Base-by-base conservation (phyloP, 2,329 filamentous ascomycete genomes). In the Fusarium aywerte region DNA sequence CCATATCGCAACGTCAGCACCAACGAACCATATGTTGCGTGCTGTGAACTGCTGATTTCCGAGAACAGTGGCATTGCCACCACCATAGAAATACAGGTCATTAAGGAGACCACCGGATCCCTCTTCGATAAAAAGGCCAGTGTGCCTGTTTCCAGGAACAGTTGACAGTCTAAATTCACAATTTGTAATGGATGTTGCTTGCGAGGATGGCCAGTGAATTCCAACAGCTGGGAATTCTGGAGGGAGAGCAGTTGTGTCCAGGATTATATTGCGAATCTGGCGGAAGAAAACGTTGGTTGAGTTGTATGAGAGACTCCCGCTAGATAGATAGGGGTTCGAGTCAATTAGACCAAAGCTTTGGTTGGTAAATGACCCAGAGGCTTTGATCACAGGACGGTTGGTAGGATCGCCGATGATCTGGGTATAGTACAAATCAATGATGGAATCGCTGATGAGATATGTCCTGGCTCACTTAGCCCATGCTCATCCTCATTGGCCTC, bases 401-500 rank as follows among this genome's bases (percentile, higher is more conserved):
- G 81, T 82, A 11, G 90, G 87, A 76, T 94, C 90, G 38, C 91
- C 92, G 29, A 93, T 84, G 63, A 96, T 83, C 76, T 92, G 90
- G 2, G 92, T 93, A 75, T 93, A 92, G 80, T 94, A 96, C 78
- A 89, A 89, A 74, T 91, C 88, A 39, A 91, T 79, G 61, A 96
- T 88, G 7, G 92, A 90, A 65, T 82, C 84, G 49, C 86, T 90
- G 62, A 95, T 87, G 7, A 89, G 72, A 73, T 95, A 96, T 4
- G 89, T 93, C 42, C 78, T 79, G 32, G 4, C 5, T 10, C 8
- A 11, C 29, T 59, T 64, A 57, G 68, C 21, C 25, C 54, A 13
- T 27, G 13, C 58, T 25, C 10, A 58, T 50, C 13, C 40, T 12
- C 9, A 29, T 11, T 61, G 35, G 48, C 73, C 70, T 48, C 71